A percentile compares a stretch with the other conserved stretches of the same genome.
Evolutionary conservation across 352 stramenopile genomes (phyloP).

Genomic region (Ochromonadaceae sp.): DNA sequence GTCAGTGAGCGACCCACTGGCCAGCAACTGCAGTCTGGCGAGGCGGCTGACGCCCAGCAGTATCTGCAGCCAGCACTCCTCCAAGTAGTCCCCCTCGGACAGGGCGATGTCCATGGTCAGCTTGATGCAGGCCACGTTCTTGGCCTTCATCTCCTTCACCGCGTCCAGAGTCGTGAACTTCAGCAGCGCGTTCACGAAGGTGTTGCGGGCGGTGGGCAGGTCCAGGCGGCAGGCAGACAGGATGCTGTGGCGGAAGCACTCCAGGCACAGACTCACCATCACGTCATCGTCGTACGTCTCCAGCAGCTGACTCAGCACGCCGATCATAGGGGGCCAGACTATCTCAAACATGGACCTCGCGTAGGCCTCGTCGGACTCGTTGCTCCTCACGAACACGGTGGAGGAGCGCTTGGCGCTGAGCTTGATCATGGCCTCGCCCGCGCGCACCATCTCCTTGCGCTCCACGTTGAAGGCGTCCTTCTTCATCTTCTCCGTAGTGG

Average conservation of each 20-base stretch:
- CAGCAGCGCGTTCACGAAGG: constrained; percentile 83
- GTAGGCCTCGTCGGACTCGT: constrained; percentile 29
- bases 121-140: constrained; percentile 93
- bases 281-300: constrained; percentile 75
- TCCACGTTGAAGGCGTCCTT: constrained; percentile 51
- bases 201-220: constrained; percentile 80
- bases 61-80: constrained; percentile 83
- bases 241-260: constrained; percentile 85
- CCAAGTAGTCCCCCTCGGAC: constrained; percentile 89
- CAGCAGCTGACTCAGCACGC: constrained; percentile 88
- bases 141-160: constrained; percentile 79
- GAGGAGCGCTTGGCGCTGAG: constrained; percentile 14
- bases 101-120: constrained; percentile 89
- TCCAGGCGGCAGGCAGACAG: constrained; percentile 59
- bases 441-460: constrained; percentile 50
- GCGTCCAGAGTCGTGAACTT: constrained; percentile 91
- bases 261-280: constrained; percentile 78
- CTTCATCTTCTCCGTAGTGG: constrained; percentile 15
- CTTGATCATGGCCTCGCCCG: not conserved
- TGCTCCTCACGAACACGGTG: constrained; percentile 20
- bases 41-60: constrained; percentile 92
- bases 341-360: constrained; percentile 96
- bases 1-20: constrained; percentile 56
- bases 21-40: constrained; percentile 84
- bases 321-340: constrained; percentile 88